phyloP scores from a whole-genome alignment of 139 green algal genomes.

The Closterium sp. region DNA sequence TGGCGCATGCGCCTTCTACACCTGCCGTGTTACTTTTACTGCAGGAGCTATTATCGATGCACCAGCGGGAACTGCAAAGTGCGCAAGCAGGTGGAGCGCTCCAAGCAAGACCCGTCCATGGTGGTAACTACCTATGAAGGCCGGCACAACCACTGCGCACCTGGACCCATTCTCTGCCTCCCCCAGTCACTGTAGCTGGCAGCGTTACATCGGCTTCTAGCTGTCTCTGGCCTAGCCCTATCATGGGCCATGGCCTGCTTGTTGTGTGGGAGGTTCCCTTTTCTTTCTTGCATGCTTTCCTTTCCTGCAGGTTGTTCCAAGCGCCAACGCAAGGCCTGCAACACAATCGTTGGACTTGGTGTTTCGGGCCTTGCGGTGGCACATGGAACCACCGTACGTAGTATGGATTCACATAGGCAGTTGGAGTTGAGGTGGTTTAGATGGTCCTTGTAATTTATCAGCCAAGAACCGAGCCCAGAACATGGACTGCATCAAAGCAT shows the following conservation, averaged over 20 bases:
- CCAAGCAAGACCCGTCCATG: neutral
- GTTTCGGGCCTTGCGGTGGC: neutral
- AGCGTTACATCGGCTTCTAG: neutral
- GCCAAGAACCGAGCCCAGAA: neutral
- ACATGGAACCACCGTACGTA: neutral
- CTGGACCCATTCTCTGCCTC: neutral
- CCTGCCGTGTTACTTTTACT: neutral
- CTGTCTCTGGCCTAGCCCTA: neutral
- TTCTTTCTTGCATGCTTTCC: neutral
- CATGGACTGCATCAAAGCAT: neutral
- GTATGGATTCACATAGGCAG: neutral
- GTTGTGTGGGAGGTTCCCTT: neutral
- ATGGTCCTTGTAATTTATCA: neutral
- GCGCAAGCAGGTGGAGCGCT: conserved; percentile 57
- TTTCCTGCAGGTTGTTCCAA: neutral
- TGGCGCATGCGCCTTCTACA: too few relatives aligned
- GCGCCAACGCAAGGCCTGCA: neutral
- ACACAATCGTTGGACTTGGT: neutral
- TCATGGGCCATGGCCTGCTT: too few relatives aligned
- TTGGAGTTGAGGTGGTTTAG: too few relatives aligned
- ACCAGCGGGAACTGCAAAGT: conserved; percentile 42
- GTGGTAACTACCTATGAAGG: conserved; percentile 54
- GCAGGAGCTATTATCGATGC: conserved; percentile 58
- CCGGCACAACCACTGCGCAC: conserved; percentile 46
- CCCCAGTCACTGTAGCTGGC: neutral